phyloP scores from a whole-genome alignment of 768 basidiomycete genomes.

The Calvatia gigantea region DNA sequence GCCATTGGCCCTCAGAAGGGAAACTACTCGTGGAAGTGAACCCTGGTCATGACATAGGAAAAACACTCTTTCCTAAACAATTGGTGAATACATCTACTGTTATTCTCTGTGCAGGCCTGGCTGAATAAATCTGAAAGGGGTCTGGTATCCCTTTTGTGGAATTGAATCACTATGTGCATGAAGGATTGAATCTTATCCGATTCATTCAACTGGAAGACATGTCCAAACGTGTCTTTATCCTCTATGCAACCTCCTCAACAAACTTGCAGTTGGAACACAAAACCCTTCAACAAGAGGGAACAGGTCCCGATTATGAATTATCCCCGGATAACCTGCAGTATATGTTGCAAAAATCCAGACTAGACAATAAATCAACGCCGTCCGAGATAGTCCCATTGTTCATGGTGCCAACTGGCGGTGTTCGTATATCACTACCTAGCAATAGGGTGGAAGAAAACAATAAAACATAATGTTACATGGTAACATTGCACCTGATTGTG shows the following conservation, averaged over 20 bases:
- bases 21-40: slow-evolving; percentile 45
- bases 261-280: neutral
- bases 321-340: neutral
- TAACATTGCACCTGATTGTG: neutral
- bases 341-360: slow-evolving; percentile 1
- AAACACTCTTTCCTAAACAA: slow-evolving; percentile 39
- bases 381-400: neutral
- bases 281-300: neutral
- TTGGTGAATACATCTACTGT: slow-evolving; percentile 31
- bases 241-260: slow-evolving; percentile 31
- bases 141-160: slow-evolving; percentile 8
- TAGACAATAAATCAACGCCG: neutral
- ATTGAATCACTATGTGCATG: slow-evolving; percentile 35
- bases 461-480: neutral
- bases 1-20: slow-evolving; percentile 44
- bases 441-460: neutral
- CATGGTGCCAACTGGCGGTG: neutral
- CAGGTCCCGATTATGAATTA: neutral
- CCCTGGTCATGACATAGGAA: slow-evolving; percentile 25
- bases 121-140: neutral
- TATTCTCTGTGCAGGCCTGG: neutral
- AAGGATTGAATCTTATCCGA: slow-evolving; percentile 45
- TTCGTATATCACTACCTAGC: neutral
- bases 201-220: slow-evolving; percentile 47
- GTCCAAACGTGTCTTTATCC: slow-evolving; percentile 39